Evolutionary conservation across 1,284 basidiomycete genomes (phyloP), one percentile per base, ranked within the genome.

Genomic region (Sanghuangporus sanghuang): DNA sequence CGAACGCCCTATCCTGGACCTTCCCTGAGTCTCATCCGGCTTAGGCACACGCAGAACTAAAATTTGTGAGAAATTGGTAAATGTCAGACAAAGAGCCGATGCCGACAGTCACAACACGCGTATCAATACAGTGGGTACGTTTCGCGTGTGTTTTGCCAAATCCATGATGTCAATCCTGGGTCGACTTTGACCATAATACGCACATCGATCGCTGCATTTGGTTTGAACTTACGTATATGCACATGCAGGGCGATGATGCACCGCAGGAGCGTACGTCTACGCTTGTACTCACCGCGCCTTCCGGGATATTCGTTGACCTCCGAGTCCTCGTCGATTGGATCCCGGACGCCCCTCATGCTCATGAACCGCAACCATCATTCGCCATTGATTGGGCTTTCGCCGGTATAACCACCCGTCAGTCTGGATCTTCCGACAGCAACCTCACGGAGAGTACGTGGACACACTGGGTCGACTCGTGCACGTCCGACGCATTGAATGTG

Each of bases 391-490:
- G 62, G 62, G 55, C 57, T 23, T 63, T 63, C 48, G 62, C 55
- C 9, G 62, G 62, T 6, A 48, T 44, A 18, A 55, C 62, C 7
- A 44, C 23, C 9, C 23, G 12, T 27, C 21, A 52, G 11, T 46
- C 39, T 40, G 42, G 42, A 21, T 46, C 12, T 32, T n/a, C 23
- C 27, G 23, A 27, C 46, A 38, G 23, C 8, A n/a, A 40, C 32
- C 55, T 38, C n/a, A 56, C 48, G 35, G 12, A 35, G 18, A 46
- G 56, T 48, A 40, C 56, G 14, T 63, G 62, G 62, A 49, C 23
- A 11, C 62, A 63, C 55, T 63, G 62, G 62, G 38, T 63, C 48
- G 62, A 63, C 62, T 63, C 62, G 23, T 48, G 57, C 48, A 58
- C 44, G 14, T 46, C 23, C 16, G 49, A 50, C 44, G 40, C 62